Evolutionary conservation across 1,284 basidiomycete genomes (phyloP).

Genomic region (Apiotrichum veenhuisii): DNA sequence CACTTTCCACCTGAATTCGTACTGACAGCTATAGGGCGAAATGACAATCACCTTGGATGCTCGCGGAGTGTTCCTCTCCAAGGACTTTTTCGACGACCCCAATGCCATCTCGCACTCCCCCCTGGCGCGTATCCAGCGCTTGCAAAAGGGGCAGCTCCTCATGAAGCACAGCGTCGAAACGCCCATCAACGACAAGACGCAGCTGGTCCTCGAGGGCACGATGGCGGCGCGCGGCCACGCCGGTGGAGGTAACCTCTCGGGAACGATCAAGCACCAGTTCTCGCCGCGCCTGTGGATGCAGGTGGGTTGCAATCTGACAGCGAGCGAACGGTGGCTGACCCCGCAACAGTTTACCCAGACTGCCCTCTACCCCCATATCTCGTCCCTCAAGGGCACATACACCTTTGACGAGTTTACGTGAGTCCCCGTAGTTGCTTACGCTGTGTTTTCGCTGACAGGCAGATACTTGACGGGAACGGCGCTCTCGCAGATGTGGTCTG

Average conservation of each 20-base stretch:
- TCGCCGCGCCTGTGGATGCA: constrained; percentile 50
- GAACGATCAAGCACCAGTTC: constrained; percentile 54
- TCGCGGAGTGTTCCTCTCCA: constrained; percentile 42
- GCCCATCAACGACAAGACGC: constrained; percentile 36
- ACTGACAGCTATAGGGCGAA: constrained; percentile 25
- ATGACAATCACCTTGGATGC: constrained; percentile 44
- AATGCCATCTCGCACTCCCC: constrained; percentile 31
- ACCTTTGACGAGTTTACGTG: constrained; percentile 51
- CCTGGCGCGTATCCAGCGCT: constrained; percentile 31
- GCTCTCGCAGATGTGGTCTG: constrained; percentile 32
- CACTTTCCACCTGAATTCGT: no score
- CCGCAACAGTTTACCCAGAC: constrained; percentile 35
- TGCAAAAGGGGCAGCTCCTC: constrained; percentile 36
- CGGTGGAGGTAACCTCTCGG: constrained; percentile 53
- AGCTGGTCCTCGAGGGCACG: constrained; percentile 44
- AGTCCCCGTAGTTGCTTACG: constrained; percentile 10
- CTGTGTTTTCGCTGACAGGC: neutral
- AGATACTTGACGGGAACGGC: constrained; percentile 46
- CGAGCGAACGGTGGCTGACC: neutral
- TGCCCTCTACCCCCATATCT: constrained; percentile 50
- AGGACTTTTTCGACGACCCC: constrained; percentile 34
- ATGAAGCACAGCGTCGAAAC: constrained; percentile 50
- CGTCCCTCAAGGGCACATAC: constrained; percentile 51
- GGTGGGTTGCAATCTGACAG: constrained; percentile 16
- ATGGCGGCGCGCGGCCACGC: constrained; percentile 47